Percentiles rank a stretch among this genome's conserved stretches.
These are phyloP conservation scores for Raphanus hybrid DNA, from an alignment of 441 rosid genomes.

Conservation along the genomic window DNA sequence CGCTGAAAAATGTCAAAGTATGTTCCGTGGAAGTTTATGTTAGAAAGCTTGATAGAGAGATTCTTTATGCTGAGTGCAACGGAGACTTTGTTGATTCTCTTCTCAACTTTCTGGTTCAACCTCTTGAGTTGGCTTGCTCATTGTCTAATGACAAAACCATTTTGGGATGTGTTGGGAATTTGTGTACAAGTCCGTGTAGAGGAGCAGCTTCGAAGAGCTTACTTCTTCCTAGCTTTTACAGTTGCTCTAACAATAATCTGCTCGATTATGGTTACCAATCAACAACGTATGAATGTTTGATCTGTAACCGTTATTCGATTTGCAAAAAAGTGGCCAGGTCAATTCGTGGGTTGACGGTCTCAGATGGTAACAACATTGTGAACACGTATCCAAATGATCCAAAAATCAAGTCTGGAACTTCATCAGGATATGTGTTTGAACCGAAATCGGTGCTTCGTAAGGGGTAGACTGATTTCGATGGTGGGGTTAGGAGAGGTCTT, in stretches of 20 bases:
- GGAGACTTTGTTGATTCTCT: conserved; percentile 1
- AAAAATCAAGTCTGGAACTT: background rate
- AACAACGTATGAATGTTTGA: background rate
- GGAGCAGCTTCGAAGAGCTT: background rate
- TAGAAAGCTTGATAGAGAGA: background rate
- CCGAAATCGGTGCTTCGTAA: too few species aligned
- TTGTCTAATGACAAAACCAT: background rate
- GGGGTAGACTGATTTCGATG: too few species aligned
- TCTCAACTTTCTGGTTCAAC: background rate
- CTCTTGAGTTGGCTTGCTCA: conserved; percentile 11
- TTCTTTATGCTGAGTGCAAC: conserved; percentile 1
- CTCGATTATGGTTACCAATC: background rate
- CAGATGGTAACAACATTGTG: background rate
- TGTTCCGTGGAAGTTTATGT: background rate
- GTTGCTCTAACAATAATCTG: background rate
- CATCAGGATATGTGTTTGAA: too few species aligned
- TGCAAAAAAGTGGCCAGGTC: background rate
- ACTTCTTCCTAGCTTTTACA: background rate
- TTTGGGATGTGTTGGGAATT: background rate
- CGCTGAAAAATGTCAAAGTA: background rate
- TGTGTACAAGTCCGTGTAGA: background rate
- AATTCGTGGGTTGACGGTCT: background rate
- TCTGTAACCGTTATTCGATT: background rate
- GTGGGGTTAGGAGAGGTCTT: too few species aligned
- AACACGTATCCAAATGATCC: background rate